Evolutionary conservation across 176 grass and related monocot genomes (phyloP), one percentile per base, ranked within the genome.

Genomic region (Miscanthus lutarioriparius): DNA sequence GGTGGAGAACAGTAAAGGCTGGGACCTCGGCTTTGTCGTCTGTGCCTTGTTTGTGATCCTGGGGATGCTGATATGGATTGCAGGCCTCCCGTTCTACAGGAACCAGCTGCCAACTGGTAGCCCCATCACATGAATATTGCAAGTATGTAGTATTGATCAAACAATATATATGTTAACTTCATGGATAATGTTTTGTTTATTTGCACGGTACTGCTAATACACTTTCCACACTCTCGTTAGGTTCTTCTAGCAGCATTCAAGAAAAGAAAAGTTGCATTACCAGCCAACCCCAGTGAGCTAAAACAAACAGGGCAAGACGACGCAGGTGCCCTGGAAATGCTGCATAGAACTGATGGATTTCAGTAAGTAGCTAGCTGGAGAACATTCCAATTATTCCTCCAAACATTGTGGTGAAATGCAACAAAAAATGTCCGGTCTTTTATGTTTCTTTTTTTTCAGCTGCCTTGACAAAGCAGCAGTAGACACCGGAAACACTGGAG

Each of bases 391-490:
- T 1, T 3, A 3, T 10, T 36, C 17, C 64, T 56, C 27, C 27
- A 40, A 47, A 14, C 33, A 70, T 7, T 76, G 45, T n/a, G 45
- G 28, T 10, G 20, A 40, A 54, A 77, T 59, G 32, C 10, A 39
- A 58, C 26, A 4, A 38, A 39, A 39, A 28, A 10, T 67, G 2
- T 58, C 3, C 22, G n/a, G 7, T 80, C 12, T 25, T 9, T 54
- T 65, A 6, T 65, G 27, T 7, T 2, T 22, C 13, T 4, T 35
- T 35, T 8, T 81, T 36, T 64, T 3, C 69, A 97, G 95, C 64
- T 94, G 84, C 51, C 88, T 97, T 4, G 87, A 97, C 38, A 94
- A 89, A 84, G 92, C 92, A 22, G 89, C 92, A 12, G 77, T 97
- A 10, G 63, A 75, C 32, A 67, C 81, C 25, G 89, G 80, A 13